Evolutionary conservation across 179 eudicot species (phyloP).

Genomic region (Silene noctiflora): DNA sequence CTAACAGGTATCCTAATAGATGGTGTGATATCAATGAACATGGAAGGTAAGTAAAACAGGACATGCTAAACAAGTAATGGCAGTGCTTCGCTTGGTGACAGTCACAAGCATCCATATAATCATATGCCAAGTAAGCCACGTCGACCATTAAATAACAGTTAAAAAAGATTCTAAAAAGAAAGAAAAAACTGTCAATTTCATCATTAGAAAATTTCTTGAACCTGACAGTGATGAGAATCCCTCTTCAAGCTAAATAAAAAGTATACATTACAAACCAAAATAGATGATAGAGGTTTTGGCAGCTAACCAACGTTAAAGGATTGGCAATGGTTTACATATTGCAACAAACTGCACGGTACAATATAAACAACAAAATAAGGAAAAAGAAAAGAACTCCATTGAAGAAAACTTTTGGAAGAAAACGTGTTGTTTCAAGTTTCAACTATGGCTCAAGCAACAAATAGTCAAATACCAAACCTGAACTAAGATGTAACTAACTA

Average conservation of each 20-base stretch:
- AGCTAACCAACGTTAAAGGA: background rate
- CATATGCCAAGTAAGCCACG: too few relatives aligned
- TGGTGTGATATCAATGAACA: too few relatives aligned
- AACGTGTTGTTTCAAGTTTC: background rate
- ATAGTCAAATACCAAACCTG: background rate
- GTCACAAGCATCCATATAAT: too few relatives aligned
- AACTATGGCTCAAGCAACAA: background rate
- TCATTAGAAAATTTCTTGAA: too few relatives aligned
- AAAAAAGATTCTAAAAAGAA: too few relatives aligned
- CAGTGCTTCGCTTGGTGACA: too few relatives aligned
- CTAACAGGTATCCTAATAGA: too few relatives aligned
- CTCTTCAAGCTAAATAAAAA: slow-evolving; percentile 2
- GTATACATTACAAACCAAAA: background rate
- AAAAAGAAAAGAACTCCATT: background rate
- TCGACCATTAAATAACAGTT: too few relatives aligned
- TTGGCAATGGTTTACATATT: background rate
- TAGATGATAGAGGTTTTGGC: background rate
- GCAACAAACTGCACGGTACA: background rate
- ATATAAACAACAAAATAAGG: background rate
- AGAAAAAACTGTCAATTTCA: too few relatives aligned
- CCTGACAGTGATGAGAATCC: too few relatives aligned
- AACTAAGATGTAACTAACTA: background rate
- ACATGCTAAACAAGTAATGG: too few relatives aligned
- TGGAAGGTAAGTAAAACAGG: too few relatives aligned
- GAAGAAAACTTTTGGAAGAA: background rate